Conservation (phyloP, 352 stramenopile species). For the Saprolegnia diclina region DNA sequence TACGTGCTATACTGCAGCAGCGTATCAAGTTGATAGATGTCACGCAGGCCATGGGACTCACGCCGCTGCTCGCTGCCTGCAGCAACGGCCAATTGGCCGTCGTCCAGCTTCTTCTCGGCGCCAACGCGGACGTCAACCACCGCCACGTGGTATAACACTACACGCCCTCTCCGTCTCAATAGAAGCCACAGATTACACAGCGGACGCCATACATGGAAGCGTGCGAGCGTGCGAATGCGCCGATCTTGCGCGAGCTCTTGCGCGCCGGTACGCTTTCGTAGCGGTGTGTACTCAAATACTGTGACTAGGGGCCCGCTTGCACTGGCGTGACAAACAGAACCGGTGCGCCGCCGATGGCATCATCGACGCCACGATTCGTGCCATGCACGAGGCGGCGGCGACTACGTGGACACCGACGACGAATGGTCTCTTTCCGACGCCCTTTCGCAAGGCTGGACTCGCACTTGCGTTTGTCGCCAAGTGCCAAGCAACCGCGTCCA, state of each 20-base stretch:
- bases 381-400: constrained; percentile 30
- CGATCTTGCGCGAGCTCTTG: constrained; percentile 49
- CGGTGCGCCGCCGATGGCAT: constrained; percentile 47
- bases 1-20: constrained; percentile 29
- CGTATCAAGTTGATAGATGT: background rate
- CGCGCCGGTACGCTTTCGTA: constrained; percentile 43
- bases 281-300: background rate
- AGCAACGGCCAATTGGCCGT: constrained; percentile 44
- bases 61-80: constrained; percentile 49
- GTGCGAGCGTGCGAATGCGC: constrained; percentile 33
- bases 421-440: constrained; percentile 42
- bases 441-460: constrained; percentile 38
- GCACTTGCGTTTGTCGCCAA: constrained; percentile 39
- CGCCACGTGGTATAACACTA: constrained; percentile 40
- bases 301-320: constrained; percentile 37
- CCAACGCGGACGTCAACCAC: constrained; percentile 46
- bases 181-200: constrained; percentile 32
- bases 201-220: constrained; percentile 63
- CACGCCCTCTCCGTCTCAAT: background rate
- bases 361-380: constrained; percentile 35
- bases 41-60: constrained; percentile 58
- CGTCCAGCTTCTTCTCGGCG: constrained; percentile 41
- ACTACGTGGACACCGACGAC: constrained; percentile 36
- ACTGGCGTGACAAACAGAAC: constrained; percentile 40
- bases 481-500: constrained; percentile 31